These are phyloP conservation scores for Cladochytrium replicatum DNA, from an alignment of 192 early-diverging fungal species.

Conservation along the genomic window DNA sequence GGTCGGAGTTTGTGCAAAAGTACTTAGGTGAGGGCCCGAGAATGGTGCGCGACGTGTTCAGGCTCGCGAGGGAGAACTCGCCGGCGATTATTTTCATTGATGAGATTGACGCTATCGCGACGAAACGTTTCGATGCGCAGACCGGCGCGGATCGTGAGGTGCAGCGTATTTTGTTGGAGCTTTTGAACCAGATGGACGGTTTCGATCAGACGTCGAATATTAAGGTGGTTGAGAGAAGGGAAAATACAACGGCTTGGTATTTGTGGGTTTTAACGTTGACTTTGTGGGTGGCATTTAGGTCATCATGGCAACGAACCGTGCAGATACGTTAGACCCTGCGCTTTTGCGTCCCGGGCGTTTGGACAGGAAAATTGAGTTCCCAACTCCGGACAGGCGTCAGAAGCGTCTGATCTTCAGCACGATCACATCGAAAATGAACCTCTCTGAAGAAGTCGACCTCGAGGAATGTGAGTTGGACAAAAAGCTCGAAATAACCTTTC, in stretches of 20 bases:
- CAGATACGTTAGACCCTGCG: conserved; percentile 94
- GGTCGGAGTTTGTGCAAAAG: conserved; percentile 99
- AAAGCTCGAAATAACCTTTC: too few species aligned
- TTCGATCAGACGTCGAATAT: conserved; percentile 97
- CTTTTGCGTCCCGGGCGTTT: conserved; percentile 92
- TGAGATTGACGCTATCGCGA: conserved; percentile 97
- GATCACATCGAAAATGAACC: conserved; percentile 93
- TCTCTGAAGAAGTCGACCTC: conserved; percentile 95
- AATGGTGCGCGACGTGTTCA: conserved; percentile 96
- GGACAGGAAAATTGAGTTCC: conserved; percentile 99
- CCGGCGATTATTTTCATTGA: conserved; percentile 98
- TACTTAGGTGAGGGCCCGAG: conserved; percentile 96
- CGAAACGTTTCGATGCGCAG: conserved; percentile 96
- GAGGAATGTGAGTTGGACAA: conserved; percentile 86
- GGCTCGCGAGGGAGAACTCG: conserved; percentile 92
- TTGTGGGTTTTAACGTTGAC: conserved; percentile 2
- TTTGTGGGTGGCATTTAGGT: conserved; percentile 45
- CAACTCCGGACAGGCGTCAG: conserved; percentile 90
- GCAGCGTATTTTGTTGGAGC: conserved; percentile 92
- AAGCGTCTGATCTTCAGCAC: conserved; percentile 96
- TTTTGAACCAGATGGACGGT: conserved; percentile 99
- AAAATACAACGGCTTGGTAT: neutral
- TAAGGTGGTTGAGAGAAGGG: conserved; percentile 45
- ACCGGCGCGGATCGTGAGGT: conserved; percentile 98
- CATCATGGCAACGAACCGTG: conserved; percentile 98